These are phyloP conservation scores for Pseudomicrostroma phylloplanum DNA, from an alignment of 1,284 basidiomycete genomes.

Conservation along the genomic window DNA sequence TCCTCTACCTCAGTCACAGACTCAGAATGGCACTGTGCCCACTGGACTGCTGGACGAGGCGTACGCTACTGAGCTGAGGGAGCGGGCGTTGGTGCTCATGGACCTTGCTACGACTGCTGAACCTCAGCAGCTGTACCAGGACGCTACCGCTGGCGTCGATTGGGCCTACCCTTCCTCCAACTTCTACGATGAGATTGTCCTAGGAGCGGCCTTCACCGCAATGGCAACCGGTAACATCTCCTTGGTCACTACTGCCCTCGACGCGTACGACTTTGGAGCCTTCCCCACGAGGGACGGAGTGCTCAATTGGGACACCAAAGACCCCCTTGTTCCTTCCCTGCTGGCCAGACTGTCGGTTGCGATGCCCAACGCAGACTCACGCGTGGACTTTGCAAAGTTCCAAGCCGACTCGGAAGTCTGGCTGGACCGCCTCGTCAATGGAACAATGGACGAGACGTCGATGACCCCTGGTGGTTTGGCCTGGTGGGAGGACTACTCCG, in stretches of 20 bases:
- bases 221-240: slow-evolving; percentile 62
- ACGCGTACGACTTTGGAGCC: slow-evolving; percentile 56
- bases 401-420: slow-evolving; percentile 66
- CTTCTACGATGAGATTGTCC: slow-evolving; percentile 55
- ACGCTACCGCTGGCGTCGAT: slow-evolving; percentile 62
- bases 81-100: slow-evolving; percentile 70
- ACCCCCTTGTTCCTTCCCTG: slow-evolving; percentile 67
- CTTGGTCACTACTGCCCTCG: slow-evolving; percentile 63
- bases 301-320: slow-evolving; percentile 85
- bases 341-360: slow-evolving; percentile 55
- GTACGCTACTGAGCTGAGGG: slow-evolving; percentile 65
- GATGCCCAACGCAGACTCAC: slow-evolving; percentile 57
- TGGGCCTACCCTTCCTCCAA: slow-evolving; percentile 67
- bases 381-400: slow-evolving; percentile 64
- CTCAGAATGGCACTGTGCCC: slow-evolving; percentile 52
- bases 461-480: slow-evolving; percentile 64
- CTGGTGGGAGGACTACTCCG: slow-evolving; percentile 72
- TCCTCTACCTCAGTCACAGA: slow-evolving; percentile 49
- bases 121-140: slow-evolving; percentile 55
- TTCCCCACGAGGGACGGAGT: slow-evolving; percentile 59
- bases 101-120: slow-evolving; percentile 60
- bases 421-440: slow-evolving; percentile 65
- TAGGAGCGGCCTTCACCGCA: slow-evolving; percentile 71
- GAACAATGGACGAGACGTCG: slow-evolving; percentile 54
- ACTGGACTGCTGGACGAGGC: slow-evolving; percentile 63